These are phyloP conservation scores for Diutina mesorugosa DNA, from an alignment of 1,139 yeast genomes.

Conservation along the genomic window DNA sequence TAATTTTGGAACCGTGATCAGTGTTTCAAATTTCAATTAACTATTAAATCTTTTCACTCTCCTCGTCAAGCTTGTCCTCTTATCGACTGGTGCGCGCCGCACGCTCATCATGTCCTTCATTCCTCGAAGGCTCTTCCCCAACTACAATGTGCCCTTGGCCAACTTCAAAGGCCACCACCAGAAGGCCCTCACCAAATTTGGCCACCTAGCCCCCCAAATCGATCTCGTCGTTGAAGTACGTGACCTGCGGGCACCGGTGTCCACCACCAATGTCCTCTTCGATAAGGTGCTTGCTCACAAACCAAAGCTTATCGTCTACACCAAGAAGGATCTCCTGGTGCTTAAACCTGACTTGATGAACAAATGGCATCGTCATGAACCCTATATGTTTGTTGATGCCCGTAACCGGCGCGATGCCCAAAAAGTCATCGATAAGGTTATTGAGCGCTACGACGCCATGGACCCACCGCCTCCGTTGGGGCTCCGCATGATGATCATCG, in stretches of 20 bases:
- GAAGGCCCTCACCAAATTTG: slow-evolving; percentile 60
- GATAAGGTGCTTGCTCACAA: slow-evolving; percentile 53
- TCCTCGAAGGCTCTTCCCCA: slow-evolving; percentile 46
- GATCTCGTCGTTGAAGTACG: slow-evolving; percentile 76
- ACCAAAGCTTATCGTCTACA: slow-evolving; percentile 49
- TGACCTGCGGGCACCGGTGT: slow-evolving; percentile 81
- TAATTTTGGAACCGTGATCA: too few species aligned
- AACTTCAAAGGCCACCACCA: slow-evolving; percentile 90
- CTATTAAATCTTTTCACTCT: too few species aligned
- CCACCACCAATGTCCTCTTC: slow-evolving; percentile 72
- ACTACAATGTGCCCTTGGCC: slow-evolving; percentile 54
- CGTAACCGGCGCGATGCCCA: slow-evolving; percentile 38
- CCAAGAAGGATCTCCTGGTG: slow-evolving; percentile 47
- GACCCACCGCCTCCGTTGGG: slow-evolving; percentile 76
- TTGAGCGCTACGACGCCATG: slow-evolving; percentile 28
- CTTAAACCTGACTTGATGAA: slow-evolving; percentile 20
- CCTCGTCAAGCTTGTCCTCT: too few species aligned
- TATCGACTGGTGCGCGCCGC: neutral
- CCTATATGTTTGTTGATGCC: slow-evolving; percentile 50
- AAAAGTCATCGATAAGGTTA: slow-evolving; percentile 36
- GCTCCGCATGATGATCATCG: slow-evolving; percentile 60
- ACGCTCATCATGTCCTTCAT: slow-evolving; percentile 19
- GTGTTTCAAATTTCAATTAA: too few species aligned
- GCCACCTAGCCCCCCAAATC: slow-evolving; percentile 63
- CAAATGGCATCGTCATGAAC: slow-evolving; percentile 45